Base-by-base conservation (phyloP, 345 rosid species). In the Salix koriyanagi region DNA sequence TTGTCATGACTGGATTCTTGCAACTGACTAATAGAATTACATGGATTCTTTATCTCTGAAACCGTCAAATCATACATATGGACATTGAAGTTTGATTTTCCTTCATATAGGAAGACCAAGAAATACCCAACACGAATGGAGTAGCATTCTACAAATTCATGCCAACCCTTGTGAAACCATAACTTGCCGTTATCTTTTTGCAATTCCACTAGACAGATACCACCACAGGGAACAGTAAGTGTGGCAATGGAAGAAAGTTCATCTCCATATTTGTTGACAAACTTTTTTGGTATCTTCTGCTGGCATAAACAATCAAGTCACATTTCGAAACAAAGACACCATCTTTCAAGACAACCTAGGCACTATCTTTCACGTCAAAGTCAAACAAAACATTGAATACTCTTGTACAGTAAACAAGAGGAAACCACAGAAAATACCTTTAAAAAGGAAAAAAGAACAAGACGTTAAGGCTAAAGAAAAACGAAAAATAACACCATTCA, bases 271-370 rank as follows among this genome's bases (percentile, higher is more conserved):
- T 71, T 81, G 83, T 72, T 76, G 68, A 79, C 76, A 68, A 84
- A 87, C 72, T 77, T 74, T n/a, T 39, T 30, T 2, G 89, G 88
- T 54, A 85, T 75, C 76, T 46, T 81, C 89, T 83, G 88, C 74
- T 30, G 36, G 23, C 23, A 58, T 26, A 66, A 64, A 39, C 61
- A 73, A 66, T 25, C 42, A 81, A 69, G 41, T 75, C 65, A 54
- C 36, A 48, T 34, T 0, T 67, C 23, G 3, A 21, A 37, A 52
- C 30, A 15, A 73, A 54, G 60, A 54, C 25, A 54, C 60, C 60
- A 54, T 54, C 60, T 54, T 54, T 54, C 60, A 21, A 21, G 12
- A 54, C 60, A 54, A 19, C 60, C 25, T 2, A 54, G 23, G 60
- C 25, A 19, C 60, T 54, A 3, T 54, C 60, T 54, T 54, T 54